Evolutionary conservation across 2,329 filamentous ascomycete species (phyloP).

Genomic region (Beauveria medogensis): DNA sequence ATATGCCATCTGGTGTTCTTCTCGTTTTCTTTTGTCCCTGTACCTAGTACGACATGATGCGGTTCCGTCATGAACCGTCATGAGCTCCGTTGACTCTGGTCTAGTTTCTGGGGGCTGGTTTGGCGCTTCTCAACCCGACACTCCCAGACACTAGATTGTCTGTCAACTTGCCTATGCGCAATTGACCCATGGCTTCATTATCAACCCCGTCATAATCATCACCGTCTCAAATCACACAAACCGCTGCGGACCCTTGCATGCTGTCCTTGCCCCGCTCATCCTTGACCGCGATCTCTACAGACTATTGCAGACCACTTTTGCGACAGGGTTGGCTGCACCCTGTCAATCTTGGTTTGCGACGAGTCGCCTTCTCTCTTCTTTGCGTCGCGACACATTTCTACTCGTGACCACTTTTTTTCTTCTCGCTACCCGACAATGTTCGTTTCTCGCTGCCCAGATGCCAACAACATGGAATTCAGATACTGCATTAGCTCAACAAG

Average conservation of each 20-base stretch:
- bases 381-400: background rate
- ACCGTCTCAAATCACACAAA: background rate
- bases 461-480: background rate
- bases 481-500: background rate
- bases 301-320: background rate
- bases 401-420: background rate
- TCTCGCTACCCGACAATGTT: background rate
- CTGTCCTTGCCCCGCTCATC: background rate
- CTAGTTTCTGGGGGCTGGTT: background rate
- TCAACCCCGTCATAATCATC: no score
- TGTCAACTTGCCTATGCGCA: no score
- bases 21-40: background rate
- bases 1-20: background rate
- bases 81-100: background rate
- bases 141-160: no score
- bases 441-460: background rate
- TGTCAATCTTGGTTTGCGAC: background rate
- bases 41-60: background rate
- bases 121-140: background rate
- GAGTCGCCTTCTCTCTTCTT: background rate
- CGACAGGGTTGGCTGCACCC: background rate
- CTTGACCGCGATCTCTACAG: conserved; percentile 4
- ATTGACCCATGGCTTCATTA: no score
- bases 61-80: background rate
- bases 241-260: conserved; percentile 6